A percentile compares a stretch with the other conserved stretches of the same genome.
Evolutionary conservation across 306 rosid genomes (phyloP).

Genomic region (Glycine soja): DNA sequence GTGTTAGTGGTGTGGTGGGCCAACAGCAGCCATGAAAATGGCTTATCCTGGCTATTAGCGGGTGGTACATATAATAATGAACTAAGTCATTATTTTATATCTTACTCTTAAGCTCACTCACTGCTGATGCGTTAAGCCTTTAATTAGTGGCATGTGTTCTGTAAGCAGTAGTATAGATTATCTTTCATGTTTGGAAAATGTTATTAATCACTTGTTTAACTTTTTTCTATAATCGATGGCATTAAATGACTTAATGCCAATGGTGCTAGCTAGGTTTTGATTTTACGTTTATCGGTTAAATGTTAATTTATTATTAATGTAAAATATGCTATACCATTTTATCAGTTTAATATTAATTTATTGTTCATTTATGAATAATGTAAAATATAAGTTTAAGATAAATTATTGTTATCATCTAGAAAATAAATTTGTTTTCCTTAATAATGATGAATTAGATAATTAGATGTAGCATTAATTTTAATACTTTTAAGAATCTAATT

Average conservation of each 20-base stretch:
- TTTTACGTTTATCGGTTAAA: background rate
- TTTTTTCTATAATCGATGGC: background rate
- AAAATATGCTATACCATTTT: background rate
- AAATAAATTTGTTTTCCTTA: too few relatives aligned
- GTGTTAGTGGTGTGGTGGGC: too few relatives aligned
- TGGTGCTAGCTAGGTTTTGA: background rate
- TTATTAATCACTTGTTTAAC: background rate
- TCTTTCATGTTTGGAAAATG: slow-evolving; percentile 12
- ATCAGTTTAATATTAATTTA: too few relatives aligned
- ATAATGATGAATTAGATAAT: too few relatives aligned
- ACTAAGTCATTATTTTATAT: too few relatives aligned
- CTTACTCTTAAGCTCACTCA: slow-evolving; percentile 17
- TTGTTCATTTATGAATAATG: too few relatives aligned
- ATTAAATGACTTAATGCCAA: background rate
- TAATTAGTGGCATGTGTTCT: background rate
- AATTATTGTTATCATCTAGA: too few relatives aligned
- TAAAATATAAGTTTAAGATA: too few relatives aligned
- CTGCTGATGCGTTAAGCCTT: background rate
- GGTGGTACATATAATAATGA: background rate
- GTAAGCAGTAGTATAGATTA: slow-evolving; percentile 6
- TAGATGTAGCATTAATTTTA: too few relatives aligned
- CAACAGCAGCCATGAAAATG: background rate
- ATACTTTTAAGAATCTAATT: too few relatives aligned
- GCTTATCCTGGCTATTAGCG: slow-evolving; percentile 38
- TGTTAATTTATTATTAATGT: background rate